phyloP scores from a whole-genome alignment of 2,329 filamentous ascomycete species.

The Trichoderma harzianum region DNA sequence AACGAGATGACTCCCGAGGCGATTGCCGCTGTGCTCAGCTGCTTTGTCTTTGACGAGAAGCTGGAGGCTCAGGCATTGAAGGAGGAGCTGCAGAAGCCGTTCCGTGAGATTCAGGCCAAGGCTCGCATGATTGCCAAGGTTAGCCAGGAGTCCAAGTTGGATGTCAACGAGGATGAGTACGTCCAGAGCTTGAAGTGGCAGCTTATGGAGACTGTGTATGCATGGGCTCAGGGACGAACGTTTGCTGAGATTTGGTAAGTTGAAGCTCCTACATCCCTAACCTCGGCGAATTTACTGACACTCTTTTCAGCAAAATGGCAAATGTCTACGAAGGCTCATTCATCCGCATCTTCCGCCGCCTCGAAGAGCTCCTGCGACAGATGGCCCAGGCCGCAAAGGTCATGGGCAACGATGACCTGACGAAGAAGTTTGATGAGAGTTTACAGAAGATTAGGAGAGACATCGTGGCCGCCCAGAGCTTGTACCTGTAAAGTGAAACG shows the following conservation, averaged over 20 bases:
- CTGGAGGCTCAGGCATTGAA: constrained; percentile 72
- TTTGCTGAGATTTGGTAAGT: constrained; percentile 95
- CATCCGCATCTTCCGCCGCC: constrained; percentile 89
- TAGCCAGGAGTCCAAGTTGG: constrained; percentile 88
- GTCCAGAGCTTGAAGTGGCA: constrained; percentile 86
- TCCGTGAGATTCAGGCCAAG: constrained; percentile 80
- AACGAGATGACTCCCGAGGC: constrained; percentile 89
- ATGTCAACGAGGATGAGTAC: constrained; percentile 94
- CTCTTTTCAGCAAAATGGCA: constrained; percentile 81
- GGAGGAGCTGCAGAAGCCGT: constrained; percentile 83
- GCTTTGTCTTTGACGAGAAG: constrained; percentile 98
- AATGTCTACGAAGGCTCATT: constrained; percentile 96
- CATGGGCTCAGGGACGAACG: constrained; percentile 85
- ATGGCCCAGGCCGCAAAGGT: constrained; percentile 95
- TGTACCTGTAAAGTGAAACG: constrained; percentile 66
- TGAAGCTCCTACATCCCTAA: not conserved
- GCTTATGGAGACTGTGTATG: constrained; percentile 92
- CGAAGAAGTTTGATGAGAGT: constrained; percentile 85
- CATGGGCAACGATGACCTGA: constrained; percentile 94
- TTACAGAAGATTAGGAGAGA: constrained; percentile 84
- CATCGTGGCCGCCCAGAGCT: constrained; percentile 89
- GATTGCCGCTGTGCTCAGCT: constrained; percentile 80
- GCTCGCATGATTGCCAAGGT: constrained; percentile 89
- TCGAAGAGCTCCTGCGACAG: constrained; percentile 91
- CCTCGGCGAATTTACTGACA: constrained; percentile 23